phyloP scores from a whole-genome alignment of 1,284 basidiomycete genomes.

The Kalmanozyma brasiliensis region DNA sequence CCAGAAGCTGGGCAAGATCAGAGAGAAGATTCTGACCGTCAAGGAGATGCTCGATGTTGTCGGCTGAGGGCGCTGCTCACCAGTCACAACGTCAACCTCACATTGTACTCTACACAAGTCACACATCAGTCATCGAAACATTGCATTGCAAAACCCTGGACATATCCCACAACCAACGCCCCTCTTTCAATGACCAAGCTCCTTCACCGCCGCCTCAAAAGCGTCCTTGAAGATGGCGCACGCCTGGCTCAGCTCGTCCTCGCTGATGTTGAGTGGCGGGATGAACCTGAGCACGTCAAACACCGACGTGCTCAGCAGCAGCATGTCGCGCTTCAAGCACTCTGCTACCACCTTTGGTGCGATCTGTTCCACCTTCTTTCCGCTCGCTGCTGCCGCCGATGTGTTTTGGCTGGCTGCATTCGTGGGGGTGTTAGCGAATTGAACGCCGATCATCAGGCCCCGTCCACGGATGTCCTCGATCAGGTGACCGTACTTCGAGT shows the following conservation, averaged over 20 bases:
- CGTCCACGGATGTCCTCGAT: constrained; percentile 64
- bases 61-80: too few species aligned
- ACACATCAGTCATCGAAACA: neutral
- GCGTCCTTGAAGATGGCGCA: constrained; percentile 58
- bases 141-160: too few species aligned
- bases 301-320: constrained; percentile 59
- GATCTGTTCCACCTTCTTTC: constrained; percentile 34
- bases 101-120: too few species aligned
- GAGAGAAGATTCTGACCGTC: constrained; percentile 75
- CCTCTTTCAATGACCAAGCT: constrained; percentile 19
- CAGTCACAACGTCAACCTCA: too few species aligned
- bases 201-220: constrained; percentile 42
- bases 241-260: constrained; percentile 52
- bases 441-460: constrained; percentile 65
- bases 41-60: constrained; percentile 46
- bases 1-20: constrained; percentile 75
- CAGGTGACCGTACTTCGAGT: constrained; percentile 42
- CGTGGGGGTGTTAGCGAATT: constrained; percentile 41
- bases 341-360: constrained; percentile 55
- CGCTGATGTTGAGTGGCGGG: constrained; percentile 61
- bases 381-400: constrained; percentile 5
- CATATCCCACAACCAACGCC: neutral
- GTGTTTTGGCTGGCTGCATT: constrained; percentile 23
- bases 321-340: constrained; percentile 60
- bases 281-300: constrained; percentile 65